Percentiles rank a stretch among this genome's conserved stretches.
phyloP scores from a whole-genome alignment of 441 rosid species.

The Gossypium gossypioides region DNA sequence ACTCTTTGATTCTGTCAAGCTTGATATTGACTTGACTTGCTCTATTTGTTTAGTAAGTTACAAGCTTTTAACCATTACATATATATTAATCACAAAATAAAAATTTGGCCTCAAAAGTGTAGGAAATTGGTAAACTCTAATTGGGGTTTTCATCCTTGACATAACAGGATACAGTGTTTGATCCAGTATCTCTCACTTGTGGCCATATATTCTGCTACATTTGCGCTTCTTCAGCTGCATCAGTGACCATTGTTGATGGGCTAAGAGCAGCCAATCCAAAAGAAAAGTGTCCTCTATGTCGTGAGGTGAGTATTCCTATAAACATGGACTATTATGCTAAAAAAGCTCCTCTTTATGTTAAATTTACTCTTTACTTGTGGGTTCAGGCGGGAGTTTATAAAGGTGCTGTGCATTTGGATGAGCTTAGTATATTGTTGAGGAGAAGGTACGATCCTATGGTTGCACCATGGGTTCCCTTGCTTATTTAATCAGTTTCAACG shows the following conservation, averaged over 20 bases:
- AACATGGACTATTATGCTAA: too few species aligned
- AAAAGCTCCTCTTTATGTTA: background rate
- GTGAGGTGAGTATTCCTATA: constrained; percentile 38
- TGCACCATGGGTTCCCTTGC: background rate
- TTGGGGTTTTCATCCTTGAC: background rate
- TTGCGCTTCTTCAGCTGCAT: constrained; percentile 91
- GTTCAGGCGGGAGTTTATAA: constrained; percentile 54
- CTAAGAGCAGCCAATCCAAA: constrained; percentile 48
- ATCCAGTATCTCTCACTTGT: constrained; percentile 76
- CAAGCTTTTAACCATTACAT: background rate
- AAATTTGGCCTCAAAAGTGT: background rate
- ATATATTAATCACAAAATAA: background rate
- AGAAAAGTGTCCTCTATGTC: constrained; percentile 70
- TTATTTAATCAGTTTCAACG: too few species aligned
- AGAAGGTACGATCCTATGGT: constrained; percentile 44
- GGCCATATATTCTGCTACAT: constrained; percentile 86
- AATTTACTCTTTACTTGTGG: background rate
- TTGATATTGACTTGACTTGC: constrained; percentile 79
- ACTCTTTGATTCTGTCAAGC: constrained; percentile 66
- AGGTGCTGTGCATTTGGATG: constrained; percentile 70
- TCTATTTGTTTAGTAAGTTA: constrained; percentile 78
- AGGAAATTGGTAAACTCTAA: background rate
- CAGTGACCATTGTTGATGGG: constrained; percentile 65
- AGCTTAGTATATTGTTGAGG: constrained; percentile 48
- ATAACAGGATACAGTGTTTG: constrained; percentile 73